phyloP scores from a whole-genome alignment of 805 yeast genomes.

The Candida silvicultrix region DNA sequence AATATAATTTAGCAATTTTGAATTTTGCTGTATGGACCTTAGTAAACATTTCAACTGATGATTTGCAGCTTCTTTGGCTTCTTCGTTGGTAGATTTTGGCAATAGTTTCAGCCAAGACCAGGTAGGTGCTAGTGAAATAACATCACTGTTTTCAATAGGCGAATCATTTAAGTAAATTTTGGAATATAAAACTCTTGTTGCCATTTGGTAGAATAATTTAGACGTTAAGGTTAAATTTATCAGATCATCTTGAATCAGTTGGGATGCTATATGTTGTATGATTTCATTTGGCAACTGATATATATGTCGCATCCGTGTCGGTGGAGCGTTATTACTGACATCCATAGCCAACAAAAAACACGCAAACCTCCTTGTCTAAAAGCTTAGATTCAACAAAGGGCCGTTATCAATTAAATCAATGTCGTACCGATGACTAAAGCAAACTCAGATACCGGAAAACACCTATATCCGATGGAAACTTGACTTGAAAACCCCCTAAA shows the following conservation, averaged over 20 bases:
- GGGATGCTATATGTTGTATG: slow-evolving; percentile 7
- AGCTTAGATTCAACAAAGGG: no score
- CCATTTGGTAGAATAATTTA: slow-evolving; percentile 23
- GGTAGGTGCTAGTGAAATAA: slow-evolving; percentile 29
- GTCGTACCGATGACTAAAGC: no score
- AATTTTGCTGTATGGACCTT: slow-evolving; percentile 19
- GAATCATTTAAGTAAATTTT: slow-evolving; percentile 35
- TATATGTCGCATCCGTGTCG: not conserved
- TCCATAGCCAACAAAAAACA: not conserved
- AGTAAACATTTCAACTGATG: slow-evolving; percentile 22
- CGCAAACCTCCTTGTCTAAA: no score
- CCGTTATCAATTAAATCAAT: no score
- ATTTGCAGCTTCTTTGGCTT: slow-evolving; percentile 25
- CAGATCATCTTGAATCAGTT: slow-evolving; percentile 30
- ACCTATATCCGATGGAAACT: no score
- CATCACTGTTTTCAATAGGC: slow-evolving; percentile 29
- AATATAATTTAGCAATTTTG: slow-evolving; percentile 19
- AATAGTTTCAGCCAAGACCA: slow-evolving; percentile 28
- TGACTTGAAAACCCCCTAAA: no score
- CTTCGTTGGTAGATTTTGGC: slow-evolving; percentile 2
- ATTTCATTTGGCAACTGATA: slow-evolving; percentile 16
- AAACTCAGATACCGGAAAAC: no score
- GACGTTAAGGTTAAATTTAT: slow-evolving; percentile 21
- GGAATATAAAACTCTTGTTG: slow-evolving; percentile 27
- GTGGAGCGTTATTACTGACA: not conserved